Conservation (phyloP, 306 rosid species). For the Ormosia semicastrata region DNA sequence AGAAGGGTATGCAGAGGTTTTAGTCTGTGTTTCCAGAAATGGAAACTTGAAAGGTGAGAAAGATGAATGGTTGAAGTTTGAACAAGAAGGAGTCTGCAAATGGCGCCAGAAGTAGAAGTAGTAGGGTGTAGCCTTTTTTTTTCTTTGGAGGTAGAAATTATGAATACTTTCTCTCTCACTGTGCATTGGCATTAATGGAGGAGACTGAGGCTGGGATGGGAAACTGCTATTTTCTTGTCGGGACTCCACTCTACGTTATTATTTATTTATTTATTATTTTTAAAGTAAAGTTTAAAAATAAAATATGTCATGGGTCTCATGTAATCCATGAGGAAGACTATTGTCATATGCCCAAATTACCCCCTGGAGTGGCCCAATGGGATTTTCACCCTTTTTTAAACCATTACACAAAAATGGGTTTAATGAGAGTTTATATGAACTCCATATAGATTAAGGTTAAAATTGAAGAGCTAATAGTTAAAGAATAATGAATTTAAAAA, state of each 20-base stretch:
- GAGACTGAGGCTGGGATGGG: conserved; percentile 42
- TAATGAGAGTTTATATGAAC: no score
- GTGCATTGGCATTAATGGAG: conserved; percentile 56
- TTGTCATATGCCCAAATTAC: conserved; percentile 21
- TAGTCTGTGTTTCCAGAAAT: neutral
- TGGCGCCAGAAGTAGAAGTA: conserved; percentile 70
- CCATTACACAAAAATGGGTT: no score
- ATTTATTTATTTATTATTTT: neutral
- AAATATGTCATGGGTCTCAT: neutral
- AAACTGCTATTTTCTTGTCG: conserved; percentile 49
- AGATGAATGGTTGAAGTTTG: conserved; percentile 38
- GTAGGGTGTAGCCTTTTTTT: conserved; percentile 16
- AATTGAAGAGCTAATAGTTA: no score
- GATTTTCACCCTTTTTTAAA: neutral
- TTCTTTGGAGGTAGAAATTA: conserved; percentile 40
- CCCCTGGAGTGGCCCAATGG: neutral
- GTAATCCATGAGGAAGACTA: neutral
- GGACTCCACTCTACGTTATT: conserved; percentile 38
- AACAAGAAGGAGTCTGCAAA: conserved; percentile 48
- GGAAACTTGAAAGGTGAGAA: conserved; percentile 1
- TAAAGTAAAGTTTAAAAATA: neutral
- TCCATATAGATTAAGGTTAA: no score
- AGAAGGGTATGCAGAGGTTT: neutral
- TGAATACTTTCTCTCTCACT: conserved; percentile 31
- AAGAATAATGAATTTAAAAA: neutral